Evolutionary conservation across 2,329 filamentous ascomycete species (phyloP), one percentile per base, ranked within the genome.

Genomic region (Trichoderma aggressivum): DNA sequence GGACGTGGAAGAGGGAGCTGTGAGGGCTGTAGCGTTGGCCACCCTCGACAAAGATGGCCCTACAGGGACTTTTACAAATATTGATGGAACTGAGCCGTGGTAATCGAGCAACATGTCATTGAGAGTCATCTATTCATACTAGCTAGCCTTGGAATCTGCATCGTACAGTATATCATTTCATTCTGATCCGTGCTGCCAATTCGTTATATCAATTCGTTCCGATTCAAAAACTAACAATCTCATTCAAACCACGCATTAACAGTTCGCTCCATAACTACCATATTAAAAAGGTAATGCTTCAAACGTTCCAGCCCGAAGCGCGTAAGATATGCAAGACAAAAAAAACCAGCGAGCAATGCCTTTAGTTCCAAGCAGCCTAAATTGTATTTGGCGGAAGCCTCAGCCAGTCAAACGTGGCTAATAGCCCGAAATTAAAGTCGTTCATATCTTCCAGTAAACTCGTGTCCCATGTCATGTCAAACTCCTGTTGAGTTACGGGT

Each of bases 401-500:
- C 63, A 84, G 74, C 84, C 84, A 86, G 71, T 85, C 83, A 74
- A 84, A 86, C 0, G 84, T 86, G 72, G 86, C 83, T 1, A 86
- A 73, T 32, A 86, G 76, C 68, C 85, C 83, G 65, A 85, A 85
- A 70, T 84, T 84, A 69, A 86, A 86, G 76, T 78, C 56, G 75
- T 75, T 60, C 69, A 71, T 67, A 24, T 71, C 69, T 14, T 59
- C 62, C 8, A 14, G 55, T 12, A 71, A 39, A 30, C 39, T 58
- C 7, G 50, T 50, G 5, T 67, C 62, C 69, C 69, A 71, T 7
- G 68, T 50, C 39, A 28, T 61, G 30, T 61, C 56, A 32, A 61
- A 69, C 26, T 64, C 69, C 5, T 64, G 50, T 5, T 59, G 60
- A 8, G 61, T 53, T 7, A 56, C 16, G 16, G 28, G 50, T 11